Percentiles rank a stretch among this genome's conserved stretches.
Evolutionary conservation across 306 rosid species (phyloP).

Genomic region (Crotalaria pallida): DNA sequence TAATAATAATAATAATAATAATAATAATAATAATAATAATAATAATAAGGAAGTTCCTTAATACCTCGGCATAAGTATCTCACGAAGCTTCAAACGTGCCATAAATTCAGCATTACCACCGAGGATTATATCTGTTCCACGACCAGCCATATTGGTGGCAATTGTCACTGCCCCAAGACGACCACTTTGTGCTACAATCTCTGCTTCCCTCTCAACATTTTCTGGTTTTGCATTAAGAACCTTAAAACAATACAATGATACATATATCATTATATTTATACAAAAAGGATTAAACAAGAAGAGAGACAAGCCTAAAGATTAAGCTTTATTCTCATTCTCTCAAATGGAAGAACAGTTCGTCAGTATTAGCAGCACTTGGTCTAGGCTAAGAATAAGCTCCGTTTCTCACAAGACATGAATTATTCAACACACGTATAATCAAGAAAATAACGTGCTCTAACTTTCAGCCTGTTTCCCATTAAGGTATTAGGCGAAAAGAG

Average conservation of each 20-base stretch:
- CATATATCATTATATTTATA: slow-evolving; percentile 13
- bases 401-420: not conserved
- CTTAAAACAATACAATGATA: slow-evolving; percentile 39
- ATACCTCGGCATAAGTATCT: slow-evolving; percentile 95
- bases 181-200: slow-evolving; percentile 98
- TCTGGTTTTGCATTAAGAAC: slow-evolving; percentile 99
- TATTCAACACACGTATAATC: not conserved
- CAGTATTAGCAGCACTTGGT: slow-evolving; percentile 1
- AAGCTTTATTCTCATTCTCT: slow-evolving; percentile 8
- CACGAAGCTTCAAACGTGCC: slow-evolving; percentile 94
- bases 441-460: slow-evolving; percentile 9
- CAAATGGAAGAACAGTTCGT: not conserved
- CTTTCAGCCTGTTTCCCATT: slow-evolving; percentile 7
- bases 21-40: no score
- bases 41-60: slow-evolving; percentile 4
- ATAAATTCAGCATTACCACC: slow-evolving; percentile 99
- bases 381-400: slow-evolving; percentile 13
- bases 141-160: slow-evolving; percentile 99
- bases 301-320: not conserved
- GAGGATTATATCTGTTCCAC: slow-evolving; percentile 97
- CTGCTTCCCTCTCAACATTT: slow-evolving; percentile 99
- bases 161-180: slow-evolving; percentile 94
- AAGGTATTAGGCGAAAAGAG: not conserved
- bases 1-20: no score
- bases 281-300: not conserved